Conservation (phyloP, 202 grass and related monocot genomes). For the Bolboschoenoplectus hybrid region DNA sequence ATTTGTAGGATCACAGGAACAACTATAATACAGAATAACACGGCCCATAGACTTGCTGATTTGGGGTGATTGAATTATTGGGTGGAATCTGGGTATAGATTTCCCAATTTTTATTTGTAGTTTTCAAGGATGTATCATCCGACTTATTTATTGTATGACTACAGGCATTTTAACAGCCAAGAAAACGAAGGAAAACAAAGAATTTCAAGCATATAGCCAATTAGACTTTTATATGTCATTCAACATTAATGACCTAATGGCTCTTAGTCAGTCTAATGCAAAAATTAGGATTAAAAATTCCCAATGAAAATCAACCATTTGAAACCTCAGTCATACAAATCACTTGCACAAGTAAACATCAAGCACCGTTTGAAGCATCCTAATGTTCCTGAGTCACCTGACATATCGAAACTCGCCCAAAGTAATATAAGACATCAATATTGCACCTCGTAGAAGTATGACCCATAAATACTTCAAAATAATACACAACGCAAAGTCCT, state of each 20-base stretch:
- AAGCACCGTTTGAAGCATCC: neutral
- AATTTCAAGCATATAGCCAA: neutral
- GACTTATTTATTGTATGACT: neutral
- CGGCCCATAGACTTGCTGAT: neutral
- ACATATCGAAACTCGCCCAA: neutral
- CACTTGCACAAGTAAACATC: neutral
- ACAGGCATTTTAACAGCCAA: neutral
- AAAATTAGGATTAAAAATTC: neutral
- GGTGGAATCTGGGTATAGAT: neutral
- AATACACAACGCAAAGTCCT: neutral
- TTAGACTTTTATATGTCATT: neutral
- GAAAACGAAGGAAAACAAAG: neutral
- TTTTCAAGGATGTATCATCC: neutral
- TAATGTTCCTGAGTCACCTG: neutral
- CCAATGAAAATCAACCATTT: neutral
- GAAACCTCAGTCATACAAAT: neutral
- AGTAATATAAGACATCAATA: neutral
- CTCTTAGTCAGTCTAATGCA: neutral
- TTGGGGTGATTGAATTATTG: neutral
- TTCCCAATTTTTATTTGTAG: neutral
- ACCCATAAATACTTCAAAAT: neutral
- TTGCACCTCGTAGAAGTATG: neutral
- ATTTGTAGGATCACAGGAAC: neutral
- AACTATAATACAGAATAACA: neutral
- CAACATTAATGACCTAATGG: neutral